These are phyloP conservation scores for Sarocladium brachiariae DNA, from an alignment of 2,329 filamentous ascomycete genomes.

Conservation along the genomic window DNA sequence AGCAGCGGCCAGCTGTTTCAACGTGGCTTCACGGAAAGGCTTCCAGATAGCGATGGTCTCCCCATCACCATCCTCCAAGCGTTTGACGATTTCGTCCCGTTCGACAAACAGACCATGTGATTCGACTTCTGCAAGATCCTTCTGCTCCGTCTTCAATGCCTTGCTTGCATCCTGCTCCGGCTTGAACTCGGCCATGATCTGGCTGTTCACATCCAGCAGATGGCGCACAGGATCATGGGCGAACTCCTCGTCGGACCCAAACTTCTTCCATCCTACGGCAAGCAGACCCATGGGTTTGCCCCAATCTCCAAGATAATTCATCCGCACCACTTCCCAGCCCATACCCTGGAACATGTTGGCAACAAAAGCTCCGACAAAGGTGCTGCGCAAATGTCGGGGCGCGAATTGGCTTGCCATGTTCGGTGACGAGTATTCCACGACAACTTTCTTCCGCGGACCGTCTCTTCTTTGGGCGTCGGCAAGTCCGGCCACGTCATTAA, in stretches of 20 bases:
- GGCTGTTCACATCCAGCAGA: constrained; percentile 61
- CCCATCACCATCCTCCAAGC: constrained; percentile 50
- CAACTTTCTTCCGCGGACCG: constrained; percentile 28
- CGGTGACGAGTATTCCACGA: constrained; percentile 69
- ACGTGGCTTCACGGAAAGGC: constrained; percentile 45
- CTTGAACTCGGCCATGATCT: constrained; percentile 54
- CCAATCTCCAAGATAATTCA: constrained; percentile 73
- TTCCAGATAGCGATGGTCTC: constrained; percentile 47
- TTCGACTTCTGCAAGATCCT: constrained; percentile 31
- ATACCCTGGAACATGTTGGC: constrained; percentile 57
- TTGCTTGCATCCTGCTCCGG: constrained; percentile 55
- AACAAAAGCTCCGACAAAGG: constrained; percentile 63
- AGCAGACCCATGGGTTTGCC: constrained; percentile 61
- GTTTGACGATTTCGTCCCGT: constrained; percentile 50
- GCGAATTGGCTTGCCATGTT: constrained; percentile 71
- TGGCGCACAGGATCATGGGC: constrained; percentile 60
- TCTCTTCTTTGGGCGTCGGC: constrained; percentile 11
- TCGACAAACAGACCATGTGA: constrained; percentile 34
- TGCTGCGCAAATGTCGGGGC: constrained; percentile 61
- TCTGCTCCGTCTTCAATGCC: constrained; percentile 32
- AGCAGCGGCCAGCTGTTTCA: constrained; percentile 45
- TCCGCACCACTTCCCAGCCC: constrained; percentile 60
- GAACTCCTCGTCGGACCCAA: constrained; percentile 58
- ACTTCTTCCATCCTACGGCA: constrained; percentile 58
- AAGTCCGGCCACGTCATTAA: constrained; percentile 16